Evolutionary conservation across 1,284 basidiomycete species (phyloP).

Genomic region (Ganoderma meredithae): DNA sequence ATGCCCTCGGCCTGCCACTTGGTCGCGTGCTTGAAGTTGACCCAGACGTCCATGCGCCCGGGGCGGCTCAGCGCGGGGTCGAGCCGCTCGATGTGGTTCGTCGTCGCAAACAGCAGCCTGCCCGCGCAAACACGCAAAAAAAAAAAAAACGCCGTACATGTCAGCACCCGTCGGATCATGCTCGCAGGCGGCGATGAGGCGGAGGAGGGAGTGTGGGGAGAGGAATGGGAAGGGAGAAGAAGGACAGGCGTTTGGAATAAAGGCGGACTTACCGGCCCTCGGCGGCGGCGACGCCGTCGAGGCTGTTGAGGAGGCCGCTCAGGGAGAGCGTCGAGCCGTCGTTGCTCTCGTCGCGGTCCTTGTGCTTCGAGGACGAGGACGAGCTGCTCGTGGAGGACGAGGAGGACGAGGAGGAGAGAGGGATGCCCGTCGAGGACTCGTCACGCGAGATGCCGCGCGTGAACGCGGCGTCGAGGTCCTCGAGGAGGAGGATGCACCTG

Average conservation of each 20-base stretch:
- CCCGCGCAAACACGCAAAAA: background rate
- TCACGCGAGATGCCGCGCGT: conserved; percentile 85
- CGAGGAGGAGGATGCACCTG: conserved; percentile 87
- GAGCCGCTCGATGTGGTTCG: conserved; percentile 86
- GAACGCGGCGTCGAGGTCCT: conserved; percentile 88
- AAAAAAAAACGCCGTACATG: background rate
- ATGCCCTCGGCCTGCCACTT: conserved; percentile 89
- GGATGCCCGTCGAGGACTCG: conserved; percentile 74
- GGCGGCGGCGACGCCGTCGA: conserved; percentile 87
- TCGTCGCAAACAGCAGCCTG: conserved; percentile 83
- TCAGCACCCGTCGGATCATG: conserved; percentile 15
- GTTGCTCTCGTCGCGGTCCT: conserved; percentile 53
- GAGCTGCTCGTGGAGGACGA: conserved; percentile 48
- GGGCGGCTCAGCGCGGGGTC: conserved; percentile 84
- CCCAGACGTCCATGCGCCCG: conserved; percentile 89
- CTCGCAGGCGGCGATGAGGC: background rate
- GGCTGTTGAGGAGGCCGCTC: conserved; percentile 82
- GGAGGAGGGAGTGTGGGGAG: too few relatives aligned
- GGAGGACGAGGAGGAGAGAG: conserved; percentile 54
- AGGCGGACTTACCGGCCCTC: conserved; percentile 72
- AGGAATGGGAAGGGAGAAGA: too few relatives aligned
- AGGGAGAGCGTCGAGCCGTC: conserved; percentile 84
- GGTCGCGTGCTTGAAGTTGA: conserved; percentile 87
- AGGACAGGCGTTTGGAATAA: too few relatives aligned
- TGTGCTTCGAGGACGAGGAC: conserved; percentile 37